Conservation (phyloP, 2,329 filamentous ascomycete genomes). For the Cladosporium sp. region DNA sequence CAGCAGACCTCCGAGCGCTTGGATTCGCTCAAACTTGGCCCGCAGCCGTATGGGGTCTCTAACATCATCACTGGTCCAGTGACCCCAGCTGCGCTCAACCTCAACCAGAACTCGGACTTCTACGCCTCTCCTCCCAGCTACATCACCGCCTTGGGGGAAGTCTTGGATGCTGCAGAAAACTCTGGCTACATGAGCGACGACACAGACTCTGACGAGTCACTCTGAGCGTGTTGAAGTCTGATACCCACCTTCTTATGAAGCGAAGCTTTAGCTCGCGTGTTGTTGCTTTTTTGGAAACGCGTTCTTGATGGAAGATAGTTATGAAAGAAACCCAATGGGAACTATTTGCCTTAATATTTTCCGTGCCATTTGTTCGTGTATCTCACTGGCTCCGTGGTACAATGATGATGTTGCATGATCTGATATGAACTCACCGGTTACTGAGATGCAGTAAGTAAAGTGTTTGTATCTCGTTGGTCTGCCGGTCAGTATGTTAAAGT, state of each 20-base stretch:
- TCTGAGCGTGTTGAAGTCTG: no score
- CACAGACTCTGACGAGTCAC: no score
- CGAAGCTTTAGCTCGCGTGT: not conserved
- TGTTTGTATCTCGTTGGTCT: not conserved
- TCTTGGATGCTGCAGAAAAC: no score
- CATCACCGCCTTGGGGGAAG: no score
- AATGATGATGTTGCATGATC: not conserved
- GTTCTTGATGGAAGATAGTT: not conserved
- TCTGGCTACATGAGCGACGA: no score
- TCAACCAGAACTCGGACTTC: no score
- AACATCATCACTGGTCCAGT: not conserved
- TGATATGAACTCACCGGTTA: not conserved
- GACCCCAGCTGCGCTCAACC: no score
- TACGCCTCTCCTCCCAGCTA: no score
- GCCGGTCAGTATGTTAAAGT: not conserved
- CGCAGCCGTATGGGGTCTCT: not conserved
- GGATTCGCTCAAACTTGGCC: not conserved
- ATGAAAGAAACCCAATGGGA: not conserved
- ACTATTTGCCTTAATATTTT: not conserved
- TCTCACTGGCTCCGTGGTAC: not conserved
- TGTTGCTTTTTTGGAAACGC: not conserved
- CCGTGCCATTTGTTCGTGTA: not conserved
- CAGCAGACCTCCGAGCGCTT: not conserved
- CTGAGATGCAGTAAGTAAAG: not conserved
- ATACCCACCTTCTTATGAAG: not conserved